Evolutionary conservation across 495 filamentous ascomycete species (phyloP).

Genomic region (Terfezia boudieri): DNA sequence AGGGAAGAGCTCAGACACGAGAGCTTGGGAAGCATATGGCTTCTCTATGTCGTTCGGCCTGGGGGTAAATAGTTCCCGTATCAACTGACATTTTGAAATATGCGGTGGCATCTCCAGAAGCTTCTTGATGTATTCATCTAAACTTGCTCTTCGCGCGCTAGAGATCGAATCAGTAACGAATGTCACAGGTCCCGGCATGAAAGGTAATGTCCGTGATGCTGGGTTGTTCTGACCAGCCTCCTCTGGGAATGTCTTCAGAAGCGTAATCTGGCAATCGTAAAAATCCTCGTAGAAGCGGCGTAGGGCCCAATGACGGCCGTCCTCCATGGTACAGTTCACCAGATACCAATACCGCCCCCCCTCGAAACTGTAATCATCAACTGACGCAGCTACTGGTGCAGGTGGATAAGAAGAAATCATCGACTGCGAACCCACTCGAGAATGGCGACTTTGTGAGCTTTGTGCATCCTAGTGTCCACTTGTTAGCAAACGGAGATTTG

Average conservation of each 20-base stretch:
- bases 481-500: constrained; percentile 16
- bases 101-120: constrained; percentile 61
- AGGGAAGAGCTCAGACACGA: constrained; percentile 38
- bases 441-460: constrained; percentile 9
- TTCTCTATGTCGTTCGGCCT: constrained; percentile 75
- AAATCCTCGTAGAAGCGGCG: constrained; percentile 94
- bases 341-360: constrained; percentile 99
- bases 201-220: constrained; percentile 67
- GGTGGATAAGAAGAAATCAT: background rate
- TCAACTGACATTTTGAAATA: constrained; percentile 59
- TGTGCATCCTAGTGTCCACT: constrained; percentile 24
- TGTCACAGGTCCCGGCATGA: constrained; percentile 94
- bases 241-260: constrained; percentile 78
- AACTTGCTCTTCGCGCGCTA: constrained; percentile 68
- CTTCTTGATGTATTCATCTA: constrained; percentile 88
- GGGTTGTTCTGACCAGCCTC: constrained; percentile 62
- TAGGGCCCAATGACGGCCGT: constrained; percentile 78
- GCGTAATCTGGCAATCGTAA: constrained; percentile 93
- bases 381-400: constrained; percentile 52
- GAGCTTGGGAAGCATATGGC: constrained; percentile 37
- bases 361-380: constrained; percentile 86
- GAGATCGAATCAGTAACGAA: constrained; percentile 96
- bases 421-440: constrained; percentile 2
- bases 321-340: constrained; percentile 76
- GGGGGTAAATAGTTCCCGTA: constrained; percentile 76